Evolutionary conservation across 2,329 filamentous ascomycete species (phyloP), one percentile per base, ranked within the genome.

Genomic region (Diaporthe citri): DNA sequence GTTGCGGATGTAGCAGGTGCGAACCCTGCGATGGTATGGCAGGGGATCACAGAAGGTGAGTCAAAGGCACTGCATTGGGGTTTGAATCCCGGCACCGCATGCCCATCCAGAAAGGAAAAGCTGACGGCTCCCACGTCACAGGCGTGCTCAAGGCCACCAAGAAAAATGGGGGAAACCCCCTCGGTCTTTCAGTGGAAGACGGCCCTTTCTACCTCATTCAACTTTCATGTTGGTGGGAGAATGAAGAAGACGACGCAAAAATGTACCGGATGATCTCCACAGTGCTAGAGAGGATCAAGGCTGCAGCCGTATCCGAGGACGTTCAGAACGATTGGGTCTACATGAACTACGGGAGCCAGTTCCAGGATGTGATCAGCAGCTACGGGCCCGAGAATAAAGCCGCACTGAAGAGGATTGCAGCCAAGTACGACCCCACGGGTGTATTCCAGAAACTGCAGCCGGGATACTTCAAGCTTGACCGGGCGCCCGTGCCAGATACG

Each of bases 271-370:
- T 75, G n/a, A 75, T 76, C 17, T 78, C 77, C 3, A 62, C 71
- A 9, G 62, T 80, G 3, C 52, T 81, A 17, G 55, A 73, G 9
- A 76, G 59, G 34, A 72, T 80, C 51, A 73, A 77, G 25, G 77
- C 77, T 4, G 69, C 77, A 48, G 72, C 70, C 1, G 73, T 70
- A 9, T 71, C 75, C 25, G 60, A 75, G 67, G 79, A 77, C 6
- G 22, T 64, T 3, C 41, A 75, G n/a, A 77, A 72, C 36, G 77
- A 78, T 20, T 81, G 78, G 46, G 43, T 79, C 25, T 87, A 87
- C 77, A 82, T 87, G 77, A 87, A 88, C 78, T 87, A 88, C 75
- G 86, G 85, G 2, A 80, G 81, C 36, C 73, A 77, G 46, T 81
- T 79, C 25, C 85, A 88, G 78, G 79, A 84, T 46, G 83, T 84